Percentiles rank a stretch among this genome's conserved stretches.
These are phyloP conservation scores for Neovahlkampfia damariscottae DNA, from an alignment of 78 protist species.

Conservation along the genomic window DNA sequence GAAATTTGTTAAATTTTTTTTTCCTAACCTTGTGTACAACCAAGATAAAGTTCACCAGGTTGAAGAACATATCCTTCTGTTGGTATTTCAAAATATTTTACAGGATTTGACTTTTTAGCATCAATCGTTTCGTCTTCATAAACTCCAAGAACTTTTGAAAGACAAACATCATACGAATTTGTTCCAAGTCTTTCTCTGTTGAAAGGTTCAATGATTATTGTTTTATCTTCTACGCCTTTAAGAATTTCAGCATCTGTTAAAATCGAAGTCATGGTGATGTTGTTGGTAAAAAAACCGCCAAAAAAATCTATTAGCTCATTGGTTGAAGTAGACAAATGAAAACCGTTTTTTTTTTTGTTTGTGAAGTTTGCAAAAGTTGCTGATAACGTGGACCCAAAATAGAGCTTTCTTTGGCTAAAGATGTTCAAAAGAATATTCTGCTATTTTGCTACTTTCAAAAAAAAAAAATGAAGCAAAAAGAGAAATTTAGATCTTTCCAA, in stretches of 20 bases:
- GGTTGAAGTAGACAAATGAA: background rate
- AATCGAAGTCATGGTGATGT: background rate
- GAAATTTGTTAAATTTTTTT: too few species aligned
- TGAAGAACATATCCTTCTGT: background rate
- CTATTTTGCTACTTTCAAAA: background rate
- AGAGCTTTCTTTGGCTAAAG: background rate
- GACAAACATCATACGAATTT: background rate
- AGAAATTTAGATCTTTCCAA: too few species aligned
- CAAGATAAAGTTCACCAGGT: slow-evolving; percentile 2
- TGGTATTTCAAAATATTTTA: background rate
- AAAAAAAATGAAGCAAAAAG: background rate
- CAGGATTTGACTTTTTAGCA: background rate
- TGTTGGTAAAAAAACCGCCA: background rate
- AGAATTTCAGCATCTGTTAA: background rate
- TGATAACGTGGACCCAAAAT: background rate
- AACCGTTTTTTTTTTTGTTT: background rate
- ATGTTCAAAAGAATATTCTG: too few species aligned
- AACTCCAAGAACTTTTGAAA: background rate
- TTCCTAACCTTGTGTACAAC: too few species aligned
- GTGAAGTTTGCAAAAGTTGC: background rate
- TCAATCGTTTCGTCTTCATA: background rate
- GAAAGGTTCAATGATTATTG: background rate
- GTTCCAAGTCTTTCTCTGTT: background rate
- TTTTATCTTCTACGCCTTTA: background rate
- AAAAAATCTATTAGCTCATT: background rate